These are phyloP conservation scores for Neurospora sp. DNA, from an alignment of 495 filamentous ascomycete species.

Conservation along the genomic window DNA sequence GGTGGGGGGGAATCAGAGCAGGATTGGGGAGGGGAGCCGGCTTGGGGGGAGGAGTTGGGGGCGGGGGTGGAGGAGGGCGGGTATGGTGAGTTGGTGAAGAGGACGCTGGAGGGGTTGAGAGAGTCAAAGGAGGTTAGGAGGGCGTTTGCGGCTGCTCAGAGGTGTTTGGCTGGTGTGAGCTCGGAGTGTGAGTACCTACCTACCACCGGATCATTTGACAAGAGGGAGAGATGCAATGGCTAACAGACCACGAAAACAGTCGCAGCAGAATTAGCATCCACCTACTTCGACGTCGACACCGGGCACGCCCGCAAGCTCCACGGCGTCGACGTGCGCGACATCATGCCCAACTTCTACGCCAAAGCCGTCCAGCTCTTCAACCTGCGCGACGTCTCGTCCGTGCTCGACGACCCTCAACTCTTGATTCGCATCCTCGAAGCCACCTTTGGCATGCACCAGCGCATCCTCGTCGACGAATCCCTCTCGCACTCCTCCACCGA, in stretches of 20 bases:
- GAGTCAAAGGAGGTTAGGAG: slow-evolving; percentile 12
- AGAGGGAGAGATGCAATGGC: too few species aligned
- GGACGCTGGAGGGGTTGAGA: slow-evolving; percentile 10
- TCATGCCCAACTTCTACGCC: slow-evolving; percentile 21
- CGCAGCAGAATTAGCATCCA: slow-evolving; percentile 13
- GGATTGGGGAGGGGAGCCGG: slow-evolving; percentile 13
- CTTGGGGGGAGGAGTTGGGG: slow-evolving; percentile 11
- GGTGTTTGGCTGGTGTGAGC: slow-evolving; percentile 11
- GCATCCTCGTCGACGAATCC: slow-evolving; percentile 10
- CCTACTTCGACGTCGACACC: slow-evolving; percentile 21
- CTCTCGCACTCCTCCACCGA: slow-evolving; percentile 13
- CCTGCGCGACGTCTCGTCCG: slow-evolving; percentile 10
- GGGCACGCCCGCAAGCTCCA: slow-evolving; percentile 19
- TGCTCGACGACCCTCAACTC: slow-evolving; percentile 9
- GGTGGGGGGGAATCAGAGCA: background rate
- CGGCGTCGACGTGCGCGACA: slow-evolving; percentile 21
- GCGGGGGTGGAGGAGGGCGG: slow-evolving; percentile 9
- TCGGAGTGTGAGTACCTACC: slow-evolving; percentile 11
- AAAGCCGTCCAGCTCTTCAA: slow-evolving; percentile 22
- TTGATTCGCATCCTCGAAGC: slow-evolving; percentile 10
- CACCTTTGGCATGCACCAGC: slow-evolving; percentile 11
- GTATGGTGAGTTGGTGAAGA: slow-evolving; percentile 10
- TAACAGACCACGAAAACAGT: slow-evolving; percentile 1
- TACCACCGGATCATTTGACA: too few species aligned
- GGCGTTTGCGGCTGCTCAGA: slow-evolving; percentile 19